Base-by-base conservation (phyloP, 225 moss, liverwort and hornwort species). In the Polytrichum commune region DNA sequence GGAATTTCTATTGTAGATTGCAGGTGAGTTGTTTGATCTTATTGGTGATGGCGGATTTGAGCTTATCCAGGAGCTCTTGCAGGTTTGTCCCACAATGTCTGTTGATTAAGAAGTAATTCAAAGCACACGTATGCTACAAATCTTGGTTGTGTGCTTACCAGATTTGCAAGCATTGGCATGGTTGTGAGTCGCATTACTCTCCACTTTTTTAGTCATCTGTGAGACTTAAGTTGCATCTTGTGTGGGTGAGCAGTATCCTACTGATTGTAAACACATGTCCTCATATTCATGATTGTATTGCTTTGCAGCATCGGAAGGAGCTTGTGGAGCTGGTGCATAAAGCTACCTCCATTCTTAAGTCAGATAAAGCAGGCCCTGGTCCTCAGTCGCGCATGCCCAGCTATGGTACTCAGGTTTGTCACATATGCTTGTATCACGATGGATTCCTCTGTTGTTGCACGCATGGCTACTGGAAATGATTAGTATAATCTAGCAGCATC, bases 11-110 rank as follows among this genome's bases (percentile, higher is more conserved):
- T 58, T 29, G 55, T 77, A 97, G 95, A 88, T 93, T 79, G 90
- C 95, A 71, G 94, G 91, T 69, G 94, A 94, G 78, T 69, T 98
- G 63, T 98, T 98, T 69, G 98, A 98, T 68, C 95, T 98, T 55
- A 76, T 95, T 57, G 98, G 98, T 62, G 98, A 95, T 73, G 90
- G 88, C 46, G 94, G 95, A 81, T 98, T 98, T 84, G 98, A 98
- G 63, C 84, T 95, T 29, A 98, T 98, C 76, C 98, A 98, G 81
- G 84, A 95, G 67, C 76, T 98, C 32, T 73, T 95, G 72, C 84
- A 88, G 96, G 96, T 93, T 82, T 35, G 33, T 29, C 33, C 20
- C 13, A 13, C 46, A 46, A 46, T 46, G 4, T 46, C 46, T 46
- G 13, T 46, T 46, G 16, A 46, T 46, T 16, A 46, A 46, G 46